A percentile compares a stretch with the other conserved stretches of the same genome.
Conservation (phyloP, 2,329 filamentous ascomycete genomes). For the Xylariomycetidae sp. region DNA sequence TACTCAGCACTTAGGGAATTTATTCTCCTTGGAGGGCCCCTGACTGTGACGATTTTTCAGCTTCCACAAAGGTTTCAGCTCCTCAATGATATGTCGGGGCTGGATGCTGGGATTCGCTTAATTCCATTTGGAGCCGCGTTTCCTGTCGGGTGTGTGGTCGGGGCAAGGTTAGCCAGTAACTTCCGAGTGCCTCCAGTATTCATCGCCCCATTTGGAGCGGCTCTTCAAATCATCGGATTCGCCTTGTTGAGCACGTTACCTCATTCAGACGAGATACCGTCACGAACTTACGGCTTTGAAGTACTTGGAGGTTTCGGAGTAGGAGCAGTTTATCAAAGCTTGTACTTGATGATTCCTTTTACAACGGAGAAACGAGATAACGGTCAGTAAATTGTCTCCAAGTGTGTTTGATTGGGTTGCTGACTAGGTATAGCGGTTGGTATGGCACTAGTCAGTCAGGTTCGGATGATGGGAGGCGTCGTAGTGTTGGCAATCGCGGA, state of each 20-base stretch:
- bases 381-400: conserved; percentile 3
- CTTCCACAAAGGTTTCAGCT: conserved; percentile 18
- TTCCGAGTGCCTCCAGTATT: conserved; percentile 2
- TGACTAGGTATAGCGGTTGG: conserved; percentile 2
- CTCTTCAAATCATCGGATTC: conserved; percentile 3
- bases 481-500: conserved; percentile 1
- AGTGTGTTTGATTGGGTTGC: too few relatives aligned
- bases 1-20: too few relatives aligned
- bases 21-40: conserved; percentile 1
- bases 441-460: conserved; percentile 2
- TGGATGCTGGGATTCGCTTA: conserved; percentile 11
- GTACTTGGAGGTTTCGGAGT: conserved; percentile 1
- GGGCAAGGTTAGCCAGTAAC: background rate
- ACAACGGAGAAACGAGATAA: conserved; percentile 1
- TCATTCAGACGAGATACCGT: background rate
- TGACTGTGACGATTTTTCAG: conserved; percentile 7
- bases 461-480: conserved; percentile 1
- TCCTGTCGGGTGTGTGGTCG: conserved; percentile 1
- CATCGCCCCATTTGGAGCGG: background rate
- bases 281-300: background rate
- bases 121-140: conserved; percentile 9
- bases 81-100: conserved; percentile 10
- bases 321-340: conserved; percentile 1
- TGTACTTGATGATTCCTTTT: background rate
- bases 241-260: background rate